These are phyloP conservation scores for Lachancea lanzarotensis DNA, from an alignment of 805 yeast species.

Conservation along the genomic window DNA sequence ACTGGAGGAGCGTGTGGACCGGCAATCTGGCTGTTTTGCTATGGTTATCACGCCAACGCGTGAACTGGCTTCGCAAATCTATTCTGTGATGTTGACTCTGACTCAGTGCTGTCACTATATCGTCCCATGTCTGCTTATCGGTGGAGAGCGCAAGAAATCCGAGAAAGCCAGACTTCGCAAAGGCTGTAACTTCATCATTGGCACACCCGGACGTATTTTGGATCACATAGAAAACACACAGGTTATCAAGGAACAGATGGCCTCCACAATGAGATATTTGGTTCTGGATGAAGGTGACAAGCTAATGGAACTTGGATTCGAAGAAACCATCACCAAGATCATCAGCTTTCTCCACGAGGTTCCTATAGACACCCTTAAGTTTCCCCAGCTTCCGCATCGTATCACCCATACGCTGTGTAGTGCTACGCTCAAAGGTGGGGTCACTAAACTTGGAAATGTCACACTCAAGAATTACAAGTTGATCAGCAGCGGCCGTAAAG, in stretches of 20 bases:
- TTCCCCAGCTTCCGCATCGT: conserved; percentile 56
- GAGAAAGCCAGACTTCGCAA: conserved; percentile 94
- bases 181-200: conserved; percentile 93
- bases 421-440: conserved; percentile 84
- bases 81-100: conserved; percentile 67
- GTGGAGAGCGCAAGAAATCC: conserved; percentile 96
- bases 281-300: conserved; percentile 96
- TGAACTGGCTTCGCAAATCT: conserved; percentile 88
- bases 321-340: conserved; percentile 80
- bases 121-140: conserved; percentile 94
- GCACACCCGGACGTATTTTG: conserved; percentile 93
- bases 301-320: conserved; percentile 92
- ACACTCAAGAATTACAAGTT: conserved; percentile 69
- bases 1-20: conserved; percentile 38
- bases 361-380: conserved; percentile 32
- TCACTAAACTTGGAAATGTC: conserved; percentile 71
- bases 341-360: conserved; percentile 51
- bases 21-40: conserved; percentile 84
- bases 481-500: conserved; percentile 38
- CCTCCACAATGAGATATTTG: conserved; percentile 74
- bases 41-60: conserved; percentile 88
- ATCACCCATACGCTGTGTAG: conserved; percentile 84
- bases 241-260: conserved; percentile 48
- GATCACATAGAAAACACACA: conserved; percentile 92
- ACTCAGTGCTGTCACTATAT: conserved; percentile 74